These are phyloP conservation scores for Podaxis mareebaensis DNA, from an alignment of 768 basidiomycete species.

Conservation along the genomic window DNA sequence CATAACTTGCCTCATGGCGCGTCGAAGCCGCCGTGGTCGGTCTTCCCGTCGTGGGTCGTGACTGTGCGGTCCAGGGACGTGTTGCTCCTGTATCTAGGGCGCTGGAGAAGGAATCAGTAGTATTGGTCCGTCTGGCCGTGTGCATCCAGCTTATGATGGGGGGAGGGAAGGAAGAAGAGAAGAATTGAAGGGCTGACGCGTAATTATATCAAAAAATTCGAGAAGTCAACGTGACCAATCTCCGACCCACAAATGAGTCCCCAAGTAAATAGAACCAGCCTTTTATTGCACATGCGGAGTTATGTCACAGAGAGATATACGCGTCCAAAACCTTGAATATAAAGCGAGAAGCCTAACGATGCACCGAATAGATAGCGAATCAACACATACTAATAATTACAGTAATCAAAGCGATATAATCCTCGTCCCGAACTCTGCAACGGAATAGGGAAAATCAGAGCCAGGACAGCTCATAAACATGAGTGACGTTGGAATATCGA, in stretches of 20 bases:
- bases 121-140: not conserved
- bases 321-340: not conserved
- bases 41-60: slow-evolving; percentile 59
- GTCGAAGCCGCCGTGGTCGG: slow-evolving; percentile 67
- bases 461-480: slow-evolving; percentile 71
- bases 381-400: not conserved
- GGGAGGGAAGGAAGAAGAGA: not conserved
- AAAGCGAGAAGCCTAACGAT: not conserved
- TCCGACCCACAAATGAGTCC: not conserved
- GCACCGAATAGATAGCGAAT: not conserved
- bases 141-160: not conserved
- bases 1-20: slow-evolving; percentile 58
- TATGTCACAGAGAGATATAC: no score
- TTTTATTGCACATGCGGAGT: no score
- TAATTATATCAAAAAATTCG: not conserved
- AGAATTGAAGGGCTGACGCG: not conserved
- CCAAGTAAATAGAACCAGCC: not conserved
- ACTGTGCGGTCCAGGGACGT: slow-evolving; percentile 58
- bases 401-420: slow-evolving; percentile 34
- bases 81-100: not conserved
- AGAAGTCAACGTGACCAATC: slow-evolving; percentile 1
- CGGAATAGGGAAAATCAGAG: slow-evolving; percentile 35
- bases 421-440: slow-evolving; percentile 54
- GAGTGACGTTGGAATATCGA: slow-evolving; percentile 50
- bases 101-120: not conserved